Evolutionary conservation across 106 monocot genomes (phyloP), one percentile per base, ranked within the genome.

Genomic region (Allium fistulosum): DNA sequence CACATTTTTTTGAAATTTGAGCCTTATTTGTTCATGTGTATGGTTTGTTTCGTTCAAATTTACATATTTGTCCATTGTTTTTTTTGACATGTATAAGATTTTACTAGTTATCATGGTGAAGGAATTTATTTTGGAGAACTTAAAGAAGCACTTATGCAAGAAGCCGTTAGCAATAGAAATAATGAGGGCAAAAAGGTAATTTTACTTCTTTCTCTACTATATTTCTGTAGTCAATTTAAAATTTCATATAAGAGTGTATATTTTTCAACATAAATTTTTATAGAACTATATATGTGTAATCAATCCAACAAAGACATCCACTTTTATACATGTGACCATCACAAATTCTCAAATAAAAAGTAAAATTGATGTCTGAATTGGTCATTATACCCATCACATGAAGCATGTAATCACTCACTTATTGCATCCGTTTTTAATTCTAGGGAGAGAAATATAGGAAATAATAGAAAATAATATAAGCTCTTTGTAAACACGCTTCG

Each of bases 61-160:
- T 46, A 14, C 59, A 9, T 45, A 14, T 16, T 17, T 8, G 7
- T 10, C 9, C 1, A 8, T 68, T 55, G 10, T 10, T 17, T 55
- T 68, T 50, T 53, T n/a, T 26, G 71, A 16, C 69, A 27, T 58
- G 55, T 57, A 68, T 53, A 65, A 57, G 69, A 58, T 61, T 53
- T 78, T 69, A 46, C 51, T 74, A 84, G 88, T 70, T 77, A 84
- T 65, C 79, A 79, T 46, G 84, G 77, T 72, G 79, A 81, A 70
- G 68, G 81, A 65, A 71, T 79, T 57, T 88, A 88, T 58, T 84
- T 88, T 65, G 88, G 81, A 45, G 88, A 88, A 72, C 61, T 88
- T 73, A 81, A 84, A 67, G 78, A 81, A 65, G 88, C 81, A 62
- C 79, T 88, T 66, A 79, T 85, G 84, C 88, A 88, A 73, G 81